Conservation (phyloP, 2,329 filamentous ascomycete species). For the Claviceps purpurea region DNA sequence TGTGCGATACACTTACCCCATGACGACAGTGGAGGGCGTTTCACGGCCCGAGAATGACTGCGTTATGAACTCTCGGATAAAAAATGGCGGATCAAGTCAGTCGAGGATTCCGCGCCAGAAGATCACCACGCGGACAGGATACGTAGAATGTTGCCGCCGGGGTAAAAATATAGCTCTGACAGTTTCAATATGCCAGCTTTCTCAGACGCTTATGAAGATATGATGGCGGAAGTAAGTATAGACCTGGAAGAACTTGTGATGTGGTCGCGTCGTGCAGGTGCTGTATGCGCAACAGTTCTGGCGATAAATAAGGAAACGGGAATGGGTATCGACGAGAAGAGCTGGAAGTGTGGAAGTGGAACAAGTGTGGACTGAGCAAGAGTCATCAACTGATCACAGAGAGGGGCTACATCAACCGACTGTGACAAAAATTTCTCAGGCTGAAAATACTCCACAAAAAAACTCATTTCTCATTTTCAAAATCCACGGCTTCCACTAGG, state of each 20-base stretch:
- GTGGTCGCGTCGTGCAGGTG: not conserved
- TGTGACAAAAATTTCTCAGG: too few relatives aligned
- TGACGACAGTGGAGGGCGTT: conserved; percentile 7
- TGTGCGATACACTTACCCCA: conserved; percentile 15
- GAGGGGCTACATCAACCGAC: too few relatives aligned
- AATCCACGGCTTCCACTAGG: too few relatives aligned
- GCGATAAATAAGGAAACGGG: not conserved
- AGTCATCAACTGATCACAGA: not conserved
- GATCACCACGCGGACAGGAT: not conserved
- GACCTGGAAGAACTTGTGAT: too few relatives aligned
- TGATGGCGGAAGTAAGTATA: too few relatives aligned
- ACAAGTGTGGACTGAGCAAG: not conserved
- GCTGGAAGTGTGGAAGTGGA: not conserved
- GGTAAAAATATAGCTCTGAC: not conserved
- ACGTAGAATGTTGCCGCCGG: not conserved
- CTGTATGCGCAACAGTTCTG: not conserved
- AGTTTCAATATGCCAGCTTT: not conserved
- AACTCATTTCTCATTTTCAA: too few relatives aligned
- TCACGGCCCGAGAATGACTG: not conserved
- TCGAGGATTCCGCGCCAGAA: not conserved
- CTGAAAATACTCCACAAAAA: too few relatives aligned
- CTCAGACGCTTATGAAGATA: not conserved
- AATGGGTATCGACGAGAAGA: conserved; percentile 2
- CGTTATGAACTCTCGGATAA: not conserved
- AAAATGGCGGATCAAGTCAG: not conserved